Evolutionary conservation across 805 yeast species (phyloP), one percentile per base, ranked within the genome.

Genomic region (Cyberlindnera americana): DNA sequence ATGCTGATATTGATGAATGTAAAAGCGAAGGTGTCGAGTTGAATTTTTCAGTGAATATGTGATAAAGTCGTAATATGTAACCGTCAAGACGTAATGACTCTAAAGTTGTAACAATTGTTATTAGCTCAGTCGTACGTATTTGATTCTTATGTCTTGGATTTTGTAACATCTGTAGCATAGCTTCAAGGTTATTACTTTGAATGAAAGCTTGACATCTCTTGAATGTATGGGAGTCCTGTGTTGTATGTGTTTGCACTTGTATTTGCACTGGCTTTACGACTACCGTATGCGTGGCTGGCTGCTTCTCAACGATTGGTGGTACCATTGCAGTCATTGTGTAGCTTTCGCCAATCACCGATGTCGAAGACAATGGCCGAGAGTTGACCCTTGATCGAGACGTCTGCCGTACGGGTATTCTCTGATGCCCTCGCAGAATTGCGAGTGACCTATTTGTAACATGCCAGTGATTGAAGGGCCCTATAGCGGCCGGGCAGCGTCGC

Each of bases 351-450:
- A 33, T 29, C 19, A 33, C 38, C 17, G 38, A 29, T 3, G 44
- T 33, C 13, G 44, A 36, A 1, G 41, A 28, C 6, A 41, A 25
- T 19, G 40, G 44, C 16, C 44, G 28, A 14, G 40, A 28, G 34
- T 35, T 40, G 22, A 35, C 29, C 19, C 35, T n/a, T 15, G 44
- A 28, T 13, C 31, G 32, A 19, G 38, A 37, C 3, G 40, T 36
- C 32, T 41, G 44, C 41, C 44, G 44, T 37, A 41, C 32, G 8
- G 33, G 6, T 13, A 26, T 27, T 25, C 31, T 8, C 28, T 38
- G 42, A 26, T 35, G 22, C 2, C 18, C 30, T 13, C 29, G 35
- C 11, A 19, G 35, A 10, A 36, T 14, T n/a, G 30, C 18, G 12
- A 30, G 4, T 4, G 27, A 33, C 27, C 41, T 35, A 19, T 24